Conservation (phyloP, 441 rosid species). For the Aquilaria agallochum region DNA sequence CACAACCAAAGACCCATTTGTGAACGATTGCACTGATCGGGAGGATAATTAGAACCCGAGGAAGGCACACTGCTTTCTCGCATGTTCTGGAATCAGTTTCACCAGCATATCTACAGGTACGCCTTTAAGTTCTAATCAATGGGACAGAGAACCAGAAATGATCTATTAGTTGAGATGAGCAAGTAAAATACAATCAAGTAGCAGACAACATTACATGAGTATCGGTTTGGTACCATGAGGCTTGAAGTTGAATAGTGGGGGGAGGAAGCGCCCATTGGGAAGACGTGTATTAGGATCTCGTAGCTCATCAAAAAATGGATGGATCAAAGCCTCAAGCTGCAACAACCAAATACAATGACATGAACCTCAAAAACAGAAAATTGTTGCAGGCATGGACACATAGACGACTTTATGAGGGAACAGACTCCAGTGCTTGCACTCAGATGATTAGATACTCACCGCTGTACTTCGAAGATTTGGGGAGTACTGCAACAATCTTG, state of each 20-base stretch:
- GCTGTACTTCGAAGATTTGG: constrained; percentile 28
- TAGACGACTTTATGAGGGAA: background rate
- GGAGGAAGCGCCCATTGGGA: constrained; percentile 44
- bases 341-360: background rate
- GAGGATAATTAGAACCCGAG: constrained; percentile 19
- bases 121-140: constrained; percentile 37
- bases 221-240: constrained; percentile 14
- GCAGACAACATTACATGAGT: too few species aligned
- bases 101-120: constrained; percentile 23
- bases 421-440: background rate
- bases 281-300: constrained; percentile 39
- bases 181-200: background rate
- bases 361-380: background rate
- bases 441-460: constrained; percentile 15
- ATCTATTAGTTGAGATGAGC: constrained; percentile 1
- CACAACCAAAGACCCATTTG: too few species aligned
- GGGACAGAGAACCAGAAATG: background rate
- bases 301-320: constrained; percentile 43
- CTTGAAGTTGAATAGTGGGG: constrained; percentile 46
- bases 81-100: constrained; percentile 40
- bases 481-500: constrained; percentile 34
- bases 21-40: too few species aligned
- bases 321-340: constrained; percentile 49
- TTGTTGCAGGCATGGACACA: too few species aligned
- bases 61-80: constrained; percentile 42